Evolutionary conservation across 345 rosid genomes (phyloP).

Genomic region (Diplotaxis tenuifolia): DNA sequence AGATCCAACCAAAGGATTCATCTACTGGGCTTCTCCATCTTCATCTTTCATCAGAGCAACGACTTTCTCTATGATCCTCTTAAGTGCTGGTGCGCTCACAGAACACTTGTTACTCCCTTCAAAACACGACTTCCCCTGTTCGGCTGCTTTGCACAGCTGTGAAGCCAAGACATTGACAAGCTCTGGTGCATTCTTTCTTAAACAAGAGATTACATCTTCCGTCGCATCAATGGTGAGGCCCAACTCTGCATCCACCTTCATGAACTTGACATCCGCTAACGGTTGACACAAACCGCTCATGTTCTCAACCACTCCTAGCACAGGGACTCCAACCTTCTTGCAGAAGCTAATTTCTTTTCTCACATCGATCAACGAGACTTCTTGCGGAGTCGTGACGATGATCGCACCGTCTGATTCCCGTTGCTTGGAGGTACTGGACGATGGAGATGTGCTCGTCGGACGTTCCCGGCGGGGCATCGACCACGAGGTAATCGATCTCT

Average conservation of each 20-base stretch:
- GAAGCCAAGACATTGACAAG: slow-evolving; percentile 55
- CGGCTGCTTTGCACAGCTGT: slow-evolving; percentile 75
- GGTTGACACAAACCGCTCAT: slow-evolving; percentile 91
- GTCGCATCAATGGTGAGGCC: slow-evolving; percentile 67
- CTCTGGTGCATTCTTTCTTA: slow-evolving; percentile 77
- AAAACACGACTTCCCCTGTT: slow-evolving; percentile 88
- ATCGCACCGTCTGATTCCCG: slow-evolving; percentile 93
- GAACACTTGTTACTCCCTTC: slow-evolving; percentile 53
- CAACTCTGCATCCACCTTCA: slow-evolving; percentile 40
- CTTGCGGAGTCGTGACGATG: slow-evolving; percentile 87
- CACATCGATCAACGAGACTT: slow-evolving; percentile 89
- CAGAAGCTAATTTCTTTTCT: slow-evolving; percentile 90
- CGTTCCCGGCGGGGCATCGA: slow-evolving; percentile 96
- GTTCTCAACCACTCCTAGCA: slow-evolving; percentile 94
- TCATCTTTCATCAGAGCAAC: slow-evolving; percentile 29
- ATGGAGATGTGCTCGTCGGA: slow-evolving; percentile 95
- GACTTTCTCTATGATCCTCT: slow-evolving; percentile 54
- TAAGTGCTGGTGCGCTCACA: slow-evolving; percentile 66
- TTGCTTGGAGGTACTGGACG: slow-evolving; percentile 78
- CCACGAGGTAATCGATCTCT: slow-evolving; percentile 83
- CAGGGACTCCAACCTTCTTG: slow-evolving; percentile 81
- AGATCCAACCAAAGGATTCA: background rate
- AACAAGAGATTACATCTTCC: slow-evolving; percentile 41
- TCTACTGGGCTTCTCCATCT: background rate
- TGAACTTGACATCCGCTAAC: slow-evolving; percentile 58